Conservation (phyloP, 169 alveolate species). For the Plasmodium sp. region DNA sequence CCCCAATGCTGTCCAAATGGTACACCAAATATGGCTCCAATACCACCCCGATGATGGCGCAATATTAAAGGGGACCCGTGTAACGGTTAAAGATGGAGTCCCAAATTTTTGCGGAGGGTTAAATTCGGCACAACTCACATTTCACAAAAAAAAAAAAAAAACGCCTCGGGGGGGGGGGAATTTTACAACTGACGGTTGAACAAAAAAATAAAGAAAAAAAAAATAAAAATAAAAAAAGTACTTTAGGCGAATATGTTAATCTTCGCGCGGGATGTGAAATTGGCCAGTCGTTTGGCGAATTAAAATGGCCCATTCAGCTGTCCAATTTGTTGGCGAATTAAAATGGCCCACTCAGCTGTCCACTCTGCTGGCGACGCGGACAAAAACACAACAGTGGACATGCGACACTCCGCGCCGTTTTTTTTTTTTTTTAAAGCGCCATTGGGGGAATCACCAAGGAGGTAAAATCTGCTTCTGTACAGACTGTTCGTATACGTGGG, state of each 20-base stretch:
- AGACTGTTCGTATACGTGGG: neutral
- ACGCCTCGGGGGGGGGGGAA: neutral
- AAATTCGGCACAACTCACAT: neutral
- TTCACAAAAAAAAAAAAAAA: conserved; percentile 5
- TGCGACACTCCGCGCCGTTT: neutral
- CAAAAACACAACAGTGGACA: neutral
- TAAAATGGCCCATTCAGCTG: neutral
- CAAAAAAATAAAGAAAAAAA: neutral
- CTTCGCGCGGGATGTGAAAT: neutral
- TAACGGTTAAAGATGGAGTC: neutral
- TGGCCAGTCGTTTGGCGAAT: neutral
- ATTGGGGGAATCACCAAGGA: neutral
- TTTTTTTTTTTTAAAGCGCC: neutral
- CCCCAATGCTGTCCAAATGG: neutral
- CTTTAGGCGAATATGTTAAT: neutral
- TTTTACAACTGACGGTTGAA: conserved; percentile 21
- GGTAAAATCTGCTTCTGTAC: neutral
- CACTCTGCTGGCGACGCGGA: neutral
- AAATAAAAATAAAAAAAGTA: neutral
- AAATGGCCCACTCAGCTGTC: too few species aligned
- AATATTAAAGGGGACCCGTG: neutral
- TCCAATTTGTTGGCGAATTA: neutral
- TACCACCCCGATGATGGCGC: neutral
- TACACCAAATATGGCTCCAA: neutral
- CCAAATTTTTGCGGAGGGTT: neutral